These are phyloP conservation scores for Cladorrhinum sp. DNA, from an alignment of 2,329 filamentous ascomycete genomes.

Conservation along the genomic window DNA sequence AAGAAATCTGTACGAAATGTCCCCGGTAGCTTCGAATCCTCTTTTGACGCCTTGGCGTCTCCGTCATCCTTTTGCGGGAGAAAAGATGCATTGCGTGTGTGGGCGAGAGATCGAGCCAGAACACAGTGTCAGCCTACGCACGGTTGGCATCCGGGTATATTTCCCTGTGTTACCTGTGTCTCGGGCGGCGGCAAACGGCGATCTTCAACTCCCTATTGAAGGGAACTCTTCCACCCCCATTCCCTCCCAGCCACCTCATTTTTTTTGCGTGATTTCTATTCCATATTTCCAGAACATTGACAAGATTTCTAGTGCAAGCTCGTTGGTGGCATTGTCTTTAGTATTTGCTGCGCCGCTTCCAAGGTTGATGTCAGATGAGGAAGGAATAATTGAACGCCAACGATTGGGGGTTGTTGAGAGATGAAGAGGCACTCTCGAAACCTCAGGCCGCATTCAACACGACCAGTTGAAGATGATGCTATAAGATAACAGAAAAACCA, in stretches of 20 bases:
- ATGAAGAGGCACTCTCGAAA: neutral
- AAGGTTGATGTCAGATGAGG: neutral
- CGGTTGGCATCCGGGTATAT: neutral
- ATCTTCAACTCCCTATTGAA: neutral
- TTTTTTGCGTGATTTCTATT: neutral
- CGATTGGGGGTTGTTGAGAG: neutral
- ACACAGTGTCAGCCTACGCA: neutral
- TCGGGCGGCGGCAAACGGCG: neutral
- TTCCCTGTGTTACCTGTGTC: neutral
- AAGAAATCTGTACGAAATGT: constrained; percentile 6
- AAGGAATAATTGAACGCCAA: neutral
- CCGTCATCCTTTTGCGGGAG: neutral
- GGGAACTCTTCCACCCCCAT: neutral
- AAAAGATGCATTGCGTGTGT: neutral
- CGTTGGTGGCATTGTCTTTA: neutral
- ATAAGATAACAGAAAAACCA: no score
- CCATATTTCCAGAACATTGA: neutral
- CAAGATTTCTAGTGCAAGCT: neutral
- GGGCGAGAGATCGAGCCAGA: neutral
- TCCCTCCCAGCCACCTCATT: neutral
- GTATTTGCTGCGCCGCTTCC: neutral
- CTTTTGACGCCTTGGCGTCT: constrained; percentile 2
- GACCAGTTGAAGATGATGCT: neutral
- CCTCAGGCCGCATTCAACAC: neutral
- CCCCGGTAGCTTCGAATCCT: neutral